Conservation (phyloP, 352 stramenopile genomes). For the Globisporangium apiculatum region DNA sequence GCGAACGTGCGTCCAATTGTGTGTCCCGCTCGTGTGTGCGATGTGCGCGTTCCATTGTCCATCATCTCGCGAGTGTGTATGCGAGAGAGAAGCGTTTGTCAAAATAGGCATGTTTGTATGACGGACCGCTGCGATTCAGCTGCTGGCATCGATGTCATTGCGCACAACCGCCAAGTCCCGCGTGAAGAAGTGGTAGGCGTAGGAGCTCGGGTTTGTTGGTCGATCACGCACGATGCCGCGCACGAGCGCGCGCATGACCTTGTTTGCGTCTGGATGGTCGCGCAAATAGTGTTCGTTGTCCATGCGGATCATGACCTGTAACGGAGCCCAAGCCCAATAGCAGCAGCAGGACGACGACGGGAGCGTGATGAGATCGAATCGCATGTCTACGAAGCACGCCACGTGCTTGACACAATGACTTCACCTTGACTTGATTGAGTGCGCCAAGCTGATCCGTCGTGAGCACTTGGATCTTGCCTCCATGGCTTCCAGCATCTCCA, state of each 20-base stretch:
- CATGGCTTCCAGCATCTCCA: conserved; percentile 2
- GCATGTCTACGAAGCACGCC: too few relatives aligned
- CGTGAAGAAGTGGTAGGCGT: conserved; percentile 55
- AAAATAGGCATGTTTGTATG: too few relatives aligned
- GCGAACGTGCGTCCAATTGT: too few relatives aligned
- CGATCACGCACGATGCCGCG: conserved; percentile 48
- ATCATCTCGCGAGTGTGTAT: background rate
- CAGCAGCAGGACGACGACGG: conserved; percentile 1
- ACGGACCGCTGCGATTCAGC: conserved; percentile 15
- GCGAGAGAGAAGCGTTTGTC: too few relatives aligned
- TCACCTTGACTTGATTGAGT: conserved; percentile 65
- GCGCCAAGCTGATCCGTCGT: conserved; percentile 51
- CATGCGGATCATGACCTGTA: conserved; percentile 67
- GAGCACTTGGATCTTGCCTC: conserved; percentile 52
- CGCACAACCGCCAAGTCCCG: conserved; percentile 24
- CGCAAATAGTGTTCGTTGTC: conserved; percentile 74
- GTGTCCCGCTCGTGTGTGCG: background rate
- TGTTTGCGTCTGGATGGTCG: conserved; percentile 50
- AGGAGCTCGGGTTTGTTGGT: conserved; percentile 37
- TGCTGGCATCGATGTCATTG: conserved; percentile 38
- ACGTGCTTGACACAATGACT: too few relatives aligned
- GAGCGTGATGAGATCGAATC: background rate
- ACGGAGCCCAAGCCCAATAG: background rate
- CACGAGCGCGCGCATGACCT: conserved; percentile 51
- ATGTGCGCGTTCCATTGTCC: background rate